Conservation (phyloP, 371 early-diverging fungal species). For the Mortierella sp. region DNA sequence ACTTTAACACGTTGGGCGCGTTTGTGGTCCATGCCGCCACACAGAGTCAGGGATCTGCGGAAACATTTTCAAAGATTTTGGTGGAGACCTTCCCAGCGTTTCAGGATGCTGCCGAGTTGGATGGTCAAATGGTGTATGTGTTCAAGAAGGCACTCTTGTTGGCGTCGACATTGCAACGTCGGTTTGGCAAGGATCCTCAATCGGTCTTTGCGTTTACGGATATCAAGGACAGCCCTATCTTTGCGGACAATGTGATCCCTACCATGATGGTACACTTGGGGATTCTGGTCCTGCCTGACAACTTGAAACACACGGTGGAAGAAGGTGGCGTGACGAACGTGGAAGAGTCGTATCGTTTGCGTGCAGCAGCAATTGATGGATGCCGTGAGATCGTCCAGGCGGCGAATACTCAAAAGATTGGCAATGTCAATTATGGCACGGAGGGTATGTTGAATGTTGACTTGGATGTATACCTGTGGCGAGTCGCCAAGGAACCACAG, state of each 20-base stretch:
- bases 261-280: conserved; percentile 69
- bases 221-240: conserved; percentile 70
- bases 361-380: conserved; percentile 78
- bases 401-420: conserved; percentile 26
- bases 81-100: conserved; percentile 75
- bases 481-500: conserved; percentile 74
- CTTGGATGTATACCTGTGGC: conserved; percentile 77
- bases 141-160: conserved; percentile 77
- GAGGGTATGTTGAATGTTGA: conserved; percentile 63
- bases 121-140: conserved; percentile 58
- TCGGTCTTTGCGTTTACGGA: conserved; percentile 71
- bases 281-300: conserved; percentile 62
- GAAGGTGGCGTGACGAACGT: conserved; percentile 62
- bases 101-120: conserved; percentile 64
- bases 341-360: conserved; percentile 63
- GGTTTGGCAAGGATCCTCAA: conserved; percentile 57
- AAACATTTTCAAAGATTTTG: conserved; percentile 55
- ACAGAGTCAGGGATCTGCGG: conserved; percentile 66
- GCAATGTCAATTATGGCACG: conserved; percentile 29
- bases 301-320: conserved; percentile 62
- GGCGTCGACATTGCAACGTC: conserved; percentile 62
- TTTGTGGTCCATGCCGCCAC: conserved; percentile 75
- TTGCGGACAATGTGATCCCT: conserved; percentile 82
- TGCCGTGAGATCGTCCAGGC: conserved; percentile 68
- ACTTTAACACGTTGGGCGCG: conserved; percentile 71